Evolutionary conservation across 176 grass and related monocot species (phyloP), one percentile per base, ranked within the genome.

Genomic region (Otatea glauca): DNA sequence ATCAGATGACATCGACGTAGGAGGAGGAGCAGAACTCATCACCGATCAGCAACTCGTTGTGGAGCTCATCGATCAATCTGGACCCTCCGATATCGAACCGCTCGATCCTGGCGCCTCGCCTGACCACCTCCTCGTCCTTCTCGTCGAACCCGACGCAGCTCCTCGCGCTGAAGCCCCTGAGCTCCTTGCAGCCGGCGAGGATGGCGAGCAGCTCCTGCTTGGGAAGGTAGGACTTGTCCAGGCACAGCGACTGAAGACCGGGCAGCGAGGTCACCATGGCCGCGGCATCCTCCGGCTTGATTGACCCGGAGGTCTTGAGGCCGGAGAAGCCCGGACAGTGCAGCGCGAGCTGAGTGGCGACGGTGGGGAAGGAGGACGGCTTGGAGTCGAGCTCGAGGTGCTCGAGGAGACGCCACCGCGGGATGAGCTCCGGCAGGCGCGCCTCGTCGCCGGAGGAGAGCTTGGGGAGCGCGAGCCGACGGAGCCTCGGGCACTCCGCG

Each of bases 331-430:
- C 61, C 1, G 61, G 84, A 65, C 85, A 94, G 83, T 83, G 83
- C 37, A 12, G 3, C 4, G 25, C 83, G 7, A 97, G 82, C 63
- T 86, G 66, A 63, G 47, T 24, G n/a, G 75, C 89, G 49, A 92
- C 49, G 5, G 76, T 59, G 24, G 77, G 58, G 83, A 97, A 89
- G 20, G 89, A 84, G 0, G 86, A 77, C 6, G 94, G 91, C 69
- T 97, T 97, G 35, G 86, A 16, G 3, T 81, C 92, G 49, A 97
- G 81, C 70, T 94, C 94, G 18, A 97, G 89, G 76, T 86, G 83
- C 34, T 82, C 48, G 0, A 97, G 94, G 16, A 81, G 69, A 0
- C 23, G 88, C 94, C 91, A 97, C 47, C 77, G 86, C 6, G 55
- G 85, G 38, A 97, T 4, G 42, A 97, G 81, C 9, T 88, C 79